phyloP scores from a whole-genome alignment of 1,284 basidiomycete species.

The Cryptococcus deneoformans region DNA sequence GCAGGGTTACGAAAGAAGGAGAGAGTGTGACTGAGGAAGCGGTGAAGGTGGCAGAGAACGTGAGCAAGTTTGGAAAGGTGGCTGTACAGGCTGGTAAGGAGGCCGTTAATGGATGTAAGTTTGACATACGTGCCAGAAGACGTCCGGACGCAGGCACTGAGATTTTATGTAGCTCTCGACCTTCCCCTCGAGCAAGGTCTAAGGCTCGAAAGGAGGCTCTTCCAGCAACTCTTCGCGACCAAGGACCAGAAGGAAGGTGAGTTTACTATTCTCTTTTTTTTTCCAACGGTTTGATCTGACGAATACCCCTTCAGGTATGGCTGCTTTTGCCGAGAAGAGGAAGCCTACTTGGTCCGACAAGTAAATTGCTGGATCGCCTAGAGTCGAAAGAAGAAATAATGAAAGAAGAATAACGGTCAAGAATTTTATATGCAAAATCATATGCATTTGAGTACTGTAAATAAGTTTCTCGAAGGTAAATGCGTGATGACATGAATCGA shows the following conservation, averaged over 20 bases:
- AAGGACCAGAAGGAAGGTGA: conserved; percentile 89
- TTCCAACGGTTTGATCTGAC: background rate
- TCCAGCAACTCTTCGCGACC: conserved; percentile 92
- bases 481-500: too few species aligned
- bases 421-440: too few species aligned
- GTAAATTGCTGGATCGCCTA: conserved; percentile 6
- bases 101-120: conserved; percentile 82
- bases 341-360: conserved; percentile 66
- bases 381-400: too few species aligned
- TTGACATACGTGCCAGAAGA: background rate
- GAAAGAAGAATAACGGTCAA: too few species aligned
- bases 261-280: too few species aligned
- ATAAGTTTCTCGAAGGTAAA: too few species aligned
- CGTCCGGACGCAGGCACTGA: background rate
- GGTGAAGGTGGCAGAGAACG: conserved; percentile 72
- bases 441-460: too few species aligned
- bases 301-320: conserved; percentile 42
- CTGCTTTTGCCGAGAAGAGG: conserved; percentile 96
- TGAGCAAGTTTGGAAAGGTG: conserved; percentile 80
- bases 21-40: conserved; percentile 87
- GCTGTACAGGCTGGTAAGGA: conserved; percentile 93
- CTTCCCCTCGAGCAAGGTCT: conserved; percentile 78
- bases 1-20: conserved; percentile 72
- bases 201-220: conserved; percentile 81
- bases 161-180: conserved; percentile 65